phyloP scores from a whole-genome alignment of 148 eudicot genomes.

The Rhododendron simsii region DNA sequence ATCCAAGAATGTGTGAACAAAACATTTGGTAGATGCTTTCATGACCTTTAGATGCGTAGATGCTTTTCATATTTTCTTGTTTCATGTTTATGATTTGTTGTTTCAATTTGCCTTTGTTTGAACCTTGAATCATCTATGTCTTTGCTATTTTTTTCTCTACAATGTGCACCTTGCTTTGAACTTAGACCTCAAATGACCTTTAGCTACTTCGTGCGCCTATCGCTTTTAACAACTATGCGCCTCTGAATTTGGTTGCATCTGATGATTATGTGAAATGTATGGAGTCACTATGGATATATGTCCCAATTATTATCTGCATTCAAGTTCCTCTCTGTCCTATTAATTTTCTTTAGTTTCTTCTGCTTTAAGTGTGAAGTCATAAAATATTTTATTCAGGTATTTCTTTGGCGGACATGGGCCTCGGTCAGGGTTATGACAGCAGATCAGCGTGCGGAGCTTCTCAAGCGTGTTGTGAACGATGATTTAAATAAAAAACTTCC shows the following conservation, averaged over 20 bases:
- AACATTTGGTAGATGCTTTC: not conserved
- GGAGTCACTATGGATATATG: not conserved
- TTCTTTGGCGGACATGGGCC: slow-evolving; percentile 74
- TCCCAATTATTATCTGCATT: not conserved
- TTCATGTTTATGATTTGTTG: not conserved
- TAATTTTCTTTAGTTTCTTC: not conserved
- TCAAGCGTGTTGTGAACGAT: slow-evolving; percentile 57
- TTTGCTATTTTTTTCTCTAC: not conserved
- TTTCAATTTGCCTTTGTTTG: not conserved
- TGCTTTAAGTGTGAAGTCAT: not conserved
- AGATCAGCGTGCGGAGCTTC: slow-evolving; percentile 81
- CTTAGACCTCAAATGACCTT: not conserved
- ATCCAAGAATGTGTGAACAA: not conserved
- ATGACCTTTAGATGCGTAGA: not conserved
- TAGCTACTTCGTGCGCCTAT: not conserved
- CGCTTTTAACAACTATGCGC: not conserved
- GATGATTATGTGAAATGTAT: not conserved
- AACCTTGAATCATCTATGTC: not conserved
- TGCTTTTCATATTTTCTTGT: not conserved
- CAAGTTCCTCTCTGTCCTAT: not conserved
- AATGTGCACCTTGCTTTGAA: not conserved
- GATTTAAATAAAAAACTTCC: slow-evolving; percentile 60
- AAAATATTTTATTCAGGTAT: slow-evolving; percentile 49
- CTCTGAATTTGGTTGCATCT: not conserved
- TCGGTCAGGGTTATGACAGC: slow-evolving; percentile 77